A percentile compares a stretch with the other conserved stretches of the same genome.
Conservation (phyloP, 768 basidiomycete species). For the Postia placenta region DNA sequence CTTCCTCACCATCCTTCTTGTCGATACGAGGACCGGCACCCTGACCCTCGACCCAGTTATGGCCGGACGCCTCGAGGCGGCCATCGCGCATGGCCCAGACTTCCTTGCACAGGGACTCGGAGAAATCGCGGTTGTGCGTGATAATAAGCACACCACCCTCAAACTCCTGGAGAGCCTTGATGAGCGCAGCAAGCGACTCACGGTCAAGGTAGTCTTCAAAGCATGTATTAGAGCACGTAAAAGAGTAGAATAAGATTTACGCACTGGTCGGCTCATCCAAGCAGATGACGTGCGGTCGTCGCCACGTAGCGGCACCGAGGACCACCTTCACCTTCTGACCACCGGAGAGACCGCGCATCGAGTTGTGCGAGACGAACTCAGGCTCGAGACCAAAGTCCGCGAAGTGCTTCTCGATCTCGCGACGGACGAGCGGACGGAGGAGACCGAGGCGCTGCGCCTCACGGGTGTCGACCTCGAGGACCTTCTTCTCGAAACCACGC, state of each 20-base stretch:
- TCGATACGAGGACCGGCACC: constrained; percentile 93
- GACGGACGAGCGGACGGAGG: constrained; percentile 92
- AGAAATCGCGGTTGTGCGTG: constrained; percentile 98
- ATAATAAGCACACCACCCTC: constrained; percentile 98
- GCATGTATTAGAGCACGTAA: constrained; percentile 7
- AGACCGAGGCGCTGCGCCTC: constrained; percentile 96
- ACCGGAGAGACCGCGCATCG: constrained; percentile 97
- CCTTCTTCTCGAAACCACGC: constrained; percentile 99
- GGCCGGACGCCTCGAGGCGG: constrained; percentile 90
- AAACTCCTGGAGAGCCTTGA: constrained; percentile 95
- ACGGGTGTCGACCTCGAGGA: constrained; percentile 93
- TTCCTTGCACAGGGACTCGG: constrained; percentile 95
- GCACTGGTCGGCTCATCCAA: constrained; percentile 93
- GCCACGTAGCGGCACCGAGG: constrained; percentile 97
- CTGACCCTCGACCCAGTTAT: constrained; percentile 99
- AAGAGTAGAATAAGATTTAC: constrained; percentile 20
- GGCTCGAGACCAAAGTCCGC: constrained; percentile 98
- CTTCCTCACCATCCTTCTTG: constrained; percentile 88
- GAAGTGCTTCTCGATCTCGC: constrained; percentile 99
- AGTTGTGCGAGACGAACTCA: constrained; percentile 99
- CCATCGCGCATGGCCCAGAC: constrained; percentile 99
- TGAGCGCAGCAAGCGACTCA: constrained; percentile 98
- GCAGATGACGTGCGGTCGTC: constrained; percentile 95
- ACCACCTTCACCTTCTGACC: constrained; percentile 99
- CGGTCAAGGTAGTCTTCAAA: constrained; percentile 92